Percentiles rank a stretch among this genome's conserved stretches.
Evolutionary conservation across 129 eudicot genomes (phyloP).

Genomic region (Pulicaria dysenterica): DNA sequence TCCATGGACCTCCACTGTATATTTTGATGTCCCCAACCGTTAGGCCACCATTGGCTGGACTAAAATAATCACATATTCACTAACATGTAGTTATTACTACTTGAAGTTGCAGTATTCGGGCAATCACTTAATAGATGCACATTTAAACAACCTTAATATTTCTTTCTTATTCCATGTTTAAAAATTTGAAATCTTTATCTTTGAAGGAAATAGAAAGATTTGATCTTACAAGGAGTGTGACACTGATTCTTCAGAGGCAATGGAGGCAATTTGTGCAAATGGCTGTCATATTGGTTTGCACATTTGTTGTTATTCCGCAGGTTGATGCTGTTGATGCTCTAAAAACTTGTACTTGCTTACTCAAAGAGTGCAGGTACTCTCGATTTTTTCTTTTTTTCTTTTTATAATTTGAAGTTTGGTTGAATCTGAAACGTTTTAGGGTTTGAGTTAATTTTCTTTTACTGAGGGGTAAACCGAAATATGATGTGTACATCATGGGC

Average conservation of each 20-base stretch:
- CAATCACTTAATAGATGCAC: neutral
- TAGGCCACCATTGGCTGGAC: too few species aligned
- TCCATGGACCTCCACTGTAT: too few species aligned
- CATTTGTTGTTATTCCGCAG: constrained; percentile 57
- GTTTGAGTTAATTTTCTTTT: too few species aligned
- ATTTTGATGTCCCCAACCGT: too few species aligned
- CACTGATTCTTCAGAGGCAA: constrained; percentile 40
- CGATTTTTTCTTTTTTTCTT: neutral
- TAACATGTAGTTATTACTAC: neutral
- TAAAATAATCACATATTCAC: too few species aligned
- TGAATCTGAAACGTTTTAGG: too few species aligned
- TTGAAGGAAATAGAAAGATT: constrained; percentile 42
- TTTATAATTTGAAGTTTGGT: too few species aligned
- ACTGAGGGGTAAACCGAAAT: too few species aligned
- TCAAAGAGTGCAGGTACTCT: constrained; percentile 85
- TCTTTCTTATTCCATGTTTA: neutral
- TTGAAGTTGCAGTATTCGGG: neutral
- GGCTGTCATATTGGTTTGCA: constrained; percentile 57
- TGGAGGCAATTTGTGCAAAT: constrained; percentile 60
- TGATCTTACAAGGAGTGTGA: constrained; percentile 30
- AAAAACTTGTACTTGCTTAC: constrained; percentile 80
- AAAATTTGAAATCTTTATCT: constrained; percentile 10
- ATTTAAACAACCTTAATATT: neutral
- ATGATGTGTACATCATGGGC: too few species aligned
- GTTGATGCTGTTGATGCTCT: constrained; percentile 94